Conservation (phyloP, 768 basidiomycete genomes). For the Pisolithus orientalis region DNA sequence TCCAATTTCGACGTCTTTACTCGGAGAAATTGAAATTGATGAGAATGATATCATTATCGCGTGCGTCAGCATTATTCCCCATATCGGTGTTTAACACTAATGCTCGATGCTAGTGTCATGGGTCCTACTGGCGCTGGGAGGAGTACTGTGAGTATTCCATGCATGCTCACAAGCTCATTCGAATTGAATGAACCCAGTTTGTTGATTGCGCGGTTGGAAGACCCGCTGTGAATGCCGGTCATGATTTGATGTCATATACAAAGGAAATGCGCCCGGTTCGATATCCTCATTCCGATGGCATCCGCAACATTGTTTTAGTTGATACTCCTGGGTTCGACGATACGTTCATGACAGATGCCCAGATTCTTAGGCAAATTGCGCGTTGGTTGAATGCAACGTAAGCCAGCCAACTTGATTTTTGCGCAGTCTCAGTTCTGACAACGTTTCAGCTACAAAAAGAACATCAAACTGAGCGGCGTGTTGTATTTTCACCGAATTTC, state of each 20-base stretch:
- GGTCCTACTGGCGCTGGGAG: not conserved
- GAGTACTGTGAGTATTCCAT: not conserved
- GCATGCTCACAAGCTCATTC: too few relatives aligned
- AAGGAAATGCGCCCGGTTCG: too few relatives aligned
- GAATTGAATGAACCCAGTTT: too few relatives aligned
- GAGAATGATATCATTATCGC: not conserved
- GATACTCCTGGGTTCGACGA: slow-evolving; percentile 23
- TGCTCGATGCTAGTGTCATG: not conserved
- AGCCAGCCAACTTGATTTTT: slow-evolving; percentile 8
- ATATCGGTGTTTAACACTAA: not conserved
- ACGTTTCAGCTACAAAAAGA: slow-evolving; percentile 17
- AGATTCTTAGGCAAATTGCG: slow-evolving; percentile 20
- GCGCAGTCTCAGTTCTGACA: too few relatives aligned
- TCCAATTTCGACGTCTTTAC: not conserved
- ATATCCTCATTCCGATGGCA: too few relatives aligned
- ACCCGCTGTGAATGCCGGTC: too few relatives aligned
- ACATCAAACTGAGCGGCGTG: slow-evolving; percentile 24
- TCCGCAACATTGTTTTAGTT: slow-evolving; percentile 5
- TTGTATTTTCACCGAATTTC: slow-evolving; percentile 25
- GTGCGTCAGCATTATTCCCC: not conserved
- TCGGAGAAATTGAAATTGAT: not conserved
- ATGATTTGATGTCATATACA: too few relatives aligned
- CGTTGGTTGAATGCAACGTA: slow-evolving; percentile 1
- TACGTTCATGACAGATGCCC: slow-evolving; percentile 13
- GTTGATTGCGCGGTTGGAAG: too few relatives aligned